A percentile compares a stretch with the other conserved stretches of the same genome.
phyloP scores from a whole-genome alignment of 768 basidiomycete genomes.

The Tylopilus balloui region DNA sequence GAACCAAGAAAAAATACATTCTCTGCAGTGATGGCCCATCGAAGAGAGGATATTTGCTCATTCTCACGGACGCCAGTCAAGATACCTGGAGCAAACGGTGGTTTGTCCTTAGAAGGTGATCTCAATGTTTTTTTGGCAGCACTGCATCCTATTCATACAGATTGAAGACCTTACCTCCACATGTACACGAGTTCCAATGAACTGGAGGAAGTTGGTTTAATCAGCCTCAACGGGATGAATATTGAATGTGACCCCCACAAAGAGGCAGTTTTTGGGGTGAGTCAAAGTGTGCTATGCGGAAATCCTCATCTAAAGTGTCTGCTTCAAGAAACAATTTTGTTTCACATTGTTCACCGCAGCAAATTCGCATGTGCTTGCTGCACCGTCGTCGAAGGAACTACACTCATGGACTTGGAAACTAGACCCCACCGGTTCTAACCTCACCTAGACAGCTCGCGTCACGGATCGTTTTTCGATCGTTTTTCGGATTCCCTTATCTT shows the following conservation, averaged over 20 bases:
- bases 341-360: constrained; percentile 91
- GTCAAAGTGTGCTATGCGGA: constrained; percentile 22
- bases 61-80: constrained; percentile 75
- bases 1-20: background rate
- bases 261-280: constrained; percentile 79
- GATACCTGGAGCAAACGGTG: constrained; percentile 80
- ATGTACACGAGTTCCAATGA: constrained; percentile 84
- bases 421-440: constrained; percentile 70
- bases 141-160: constrained; percentile 1
- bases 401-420: constrained; percentile 81
- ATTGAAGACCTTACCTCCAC: constrained; percentile 78
- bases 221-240: constrained; percentile 81
- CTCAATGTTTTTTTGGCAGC: background rate
- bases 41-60: constrained; percentile 79
- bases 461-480: background rate
- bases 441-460: constrained; percentile 30
- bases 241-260: constrained; percentile 85
- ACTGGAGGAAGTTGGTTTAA: constrained; percentile 74
- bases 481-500: constrained; percentile 12
- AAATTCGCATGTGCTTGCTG: constrained; percentile 87
- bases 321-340: constrained; percentile 67
- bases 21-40: constrained; percentile 66
- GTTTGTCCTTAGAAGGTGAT: constrained; percentile 83
- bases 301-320: constrained; percentile 3
- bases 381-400: constrained; percentile 76